Evolutionary conservation across 2,329 filamentous ascomycete genomes (phyloP), one percentile per base, ranked within the genome.

Genomic region (Aspergillus fischeri): DNA sequence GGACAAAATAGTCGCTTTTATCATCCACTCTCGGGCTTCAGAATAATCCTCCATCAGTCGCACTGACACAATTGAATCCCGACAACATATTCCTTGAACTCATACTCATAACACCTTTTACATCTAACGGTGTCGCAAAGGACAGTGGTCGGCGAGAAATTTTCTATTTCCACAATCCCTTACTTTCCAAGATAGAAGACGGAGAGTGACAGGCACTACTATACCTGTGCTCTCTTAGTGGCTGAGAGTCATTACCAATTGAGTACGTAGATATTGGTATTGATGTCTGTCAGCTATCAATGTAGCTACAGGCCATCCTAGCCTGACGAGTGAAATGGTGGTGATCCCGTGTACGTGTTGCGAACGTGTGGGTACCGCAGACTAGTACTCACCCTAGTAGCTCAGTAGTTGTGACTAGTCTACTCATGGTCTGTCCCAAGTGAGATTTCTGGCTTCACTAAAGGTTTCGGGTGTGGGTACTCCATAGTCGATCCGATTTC

Each of bases 351-450:
- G 24, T 2, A 25, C 3, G 51, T 60, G 48, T 58, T 59, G 48
- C 49, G 51, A 60, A 58, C 60, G 57, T 54, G 57, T 63, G 61
- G 60, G 54, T 60, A 54, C 56, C 49, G 7, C 32, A 35, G 32
- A 17, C 32, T 17, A 35, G 32, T 17, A 7, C 4, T 17, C 14
- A 38, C 32, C 17, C 32, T 38, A 38, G 32, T 17, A 17, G 32
- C 32, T 35, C 14, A 6, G 11, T 35, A 35, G 14, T 7, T 6
- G 11, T 21, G 41, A 21, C 41, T 21, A 44, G 41, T 11, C 21
- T 21, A 49, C 53, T 45, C 52, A 59, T 56, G 38, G 41, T 38
- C 58, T 50, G 49, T 49, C 49, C 28, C 47, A 32, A 49, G 55
- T 58, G 59, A 53, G 57, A 56, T 53, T 59, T 60, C 54, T 32